A percentile compares a stretch with the other conserved stretches of the same genome.
phyloP scores from a whole-genome alignment of 2,329 filamentous ascomycete genomes.

The Aspergillus pseudoglaucus region DNA sequence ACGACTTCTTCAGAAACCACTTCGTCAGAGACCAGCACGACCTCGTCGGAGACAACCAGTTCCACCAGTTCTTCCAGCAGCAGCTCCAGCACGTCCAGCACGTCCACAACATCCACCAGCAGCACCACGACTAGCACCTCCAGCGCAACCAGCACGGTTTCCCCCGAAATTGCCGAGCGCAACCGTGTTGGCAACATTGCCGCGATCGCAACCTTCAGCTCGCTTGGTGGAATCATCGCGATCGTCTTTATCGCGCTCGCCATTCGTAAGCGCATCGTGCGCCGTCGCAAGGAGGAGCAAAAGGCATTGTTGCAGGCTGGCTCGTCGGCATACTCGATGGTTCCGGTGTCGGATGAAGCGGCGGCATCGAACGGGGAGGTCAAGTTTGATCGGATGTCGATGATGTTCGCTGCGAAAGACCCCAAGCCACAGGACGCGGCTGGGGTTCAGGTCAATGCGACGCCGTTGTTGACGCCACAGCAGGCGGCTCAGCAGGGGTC shows the following conservation, averaged over 20 bases:
- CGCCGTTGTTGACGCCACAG: neutral
- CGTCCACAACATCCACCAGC: too few relatives aligned
- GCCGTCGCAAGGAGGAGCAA: neutral
- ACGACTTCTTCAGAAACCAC: neutral
- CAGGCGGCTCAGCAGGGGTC: neutral
- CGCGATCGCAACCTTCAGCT: neutral
- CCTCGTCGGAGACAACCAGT: neutral
- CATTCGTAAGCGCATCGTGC: neutral
- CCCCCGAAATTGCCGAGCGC: neutral
- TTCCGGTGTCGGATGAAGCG: neutral
- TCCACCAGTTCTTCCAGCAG: neutral
- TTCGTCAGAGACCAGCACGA: neutral
- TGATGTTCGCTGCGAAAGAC: neutral
- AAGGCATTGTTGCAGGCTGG: neutral
- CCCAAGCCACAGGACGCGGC: neutral
- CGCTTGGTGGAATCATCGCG: neutral
- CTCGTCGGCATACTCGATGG: neutral
- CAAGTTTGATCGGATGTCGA: slow-evolving; percentile 1
- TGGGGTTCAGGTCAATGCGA: neutral
- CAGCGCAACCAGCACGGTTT: neutral
- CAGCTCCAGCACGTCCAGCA: neutral
- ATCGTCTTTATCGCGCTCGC: neutral
- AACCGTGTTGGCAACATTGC: neutral
- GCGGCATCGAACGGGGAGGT: neutral
- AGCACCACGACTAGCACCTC: neutral